These are phyloP conservation scores for Cylindrotheca fusiformis DNA, from an alignment of 108 stramenopile species.

Conservation along the genomic window DNA sequence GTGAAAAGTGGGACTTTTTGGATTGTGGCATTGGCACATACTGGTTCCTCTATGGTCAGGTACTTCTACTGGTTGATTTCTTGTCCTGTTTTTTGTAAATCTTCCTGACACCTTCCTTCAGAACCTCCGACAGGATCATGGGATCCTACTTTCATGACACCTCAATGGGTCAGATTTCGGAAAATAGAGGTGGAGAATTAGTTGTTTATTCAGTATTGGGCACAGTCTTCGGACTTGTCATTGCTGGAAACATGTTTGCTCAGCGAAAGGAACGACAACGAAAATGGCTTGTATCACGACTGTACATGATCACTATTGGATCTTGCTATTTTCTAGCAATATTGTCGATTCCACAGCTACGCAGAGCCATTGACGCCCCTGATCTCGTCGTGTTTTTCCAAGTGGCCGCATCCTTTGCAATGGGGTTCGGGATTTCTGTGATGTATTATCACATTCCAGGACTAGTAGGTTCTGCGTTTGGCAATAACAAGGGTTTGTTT, in stretches of 20 bases:
- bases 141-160: constrained; percentile 76
- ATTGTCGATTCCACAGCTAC: constrained; percentile 58
- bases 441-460: constrained; percentile 79
- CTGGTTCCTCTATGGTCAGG: constrained; percentile 57
- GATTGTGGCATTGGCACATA: constrained; percentile 75
- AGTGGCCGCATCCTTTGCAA: constrained; percentile 46
- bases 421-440: constrained; percentile 74
- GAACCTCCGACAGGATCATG: constrained; percentile 63
- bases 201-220: constrained; percentile 70
- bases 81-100: not conserved
- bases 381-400: constrained; percentile 64
- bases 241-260: constrained; percentile 67
- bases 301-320: constrained; percentile 68
- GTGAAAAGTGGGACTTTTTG: constrained; percentile 70
- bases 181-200: constrained; percentile 57
- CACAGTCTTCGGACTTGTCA: constrained; percentile 57
- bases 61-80: not conserved
- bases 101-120: constrained; percentile 9
- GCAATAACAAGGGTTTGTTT: constrained; percentile 69
- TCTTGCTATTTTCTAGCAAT: constrained; percentile 71
- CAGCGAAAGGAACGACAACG: constrained; percentile 44
- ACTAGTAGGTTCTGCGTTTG: constrained; percentile 71
- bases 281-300: constrained; percentile 59
- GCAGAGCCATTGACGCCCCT: constrained; percentile 45
- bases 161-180: constrained; percentile 50